Evolutionary conservation across 441 rosid genomes (phyloP), one percentile per base, ranked within the genome.

Genomic region (Adansonia madagascariensis): DNA sequence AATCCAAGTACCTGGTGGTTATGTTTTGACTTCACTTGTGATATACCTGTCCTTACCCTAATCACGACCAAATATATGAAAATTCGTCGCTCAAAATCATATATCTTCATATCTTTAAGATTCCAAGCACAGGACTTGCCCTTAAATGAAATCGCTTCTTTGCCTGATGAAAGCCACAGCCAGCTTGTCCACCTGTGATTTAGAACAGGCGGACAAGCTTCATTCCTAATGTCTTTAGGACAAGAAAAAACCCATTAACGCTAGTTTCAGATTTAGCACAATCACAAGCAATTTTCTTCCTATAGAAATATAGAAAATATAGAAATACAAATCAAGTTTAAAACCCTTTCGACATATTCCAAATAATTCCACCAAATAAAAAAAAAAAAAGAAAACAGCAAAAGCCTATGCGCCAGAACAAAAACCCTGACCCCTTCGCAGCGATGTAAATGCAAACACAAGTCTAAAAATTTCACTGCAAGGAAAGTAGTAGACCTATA

Each of bases 401-500:
- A 49, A 69, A 69, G 22, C 57, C 59, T 53, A 52, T n/a, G 72
- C 47, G 87, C 80, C 79, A 69, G 83, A 75, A 68, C 78, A 75
- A 80, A 84, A 82, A 82, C 77, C 78, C 84, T 70, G 84, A 78
- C 74, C 76, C 80, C 73, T 76, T 73, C 35, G 73, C 80, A 71
- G 70, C 77, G 63, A 64, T 70, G 57, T 46, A 74, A 75, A 47
- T 75, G 67, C 71, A 49, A 75, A 62, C 77, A 74, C 15, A 47
- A 11, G 61, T 46, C 60, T n/a, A 50, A 53, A 62, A 77, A 67
- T 75, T 72, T 74, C 75, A 64, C 10, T 66, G 75, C 78, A 67
- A 77, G 53, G 41, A 66, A 39, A 53, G 76, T 39, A 74, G 65
- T 11, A 71, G 69, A 66, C 80, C 79, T 79, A 75, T 46, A 72